A percentile compares a stretch with the other conserved stretches of the same genome.
Evolutionary conservation across 2,329 filamentous ascomycete species (phyloP).

Genomic region (Aureobasidium melanogenum): DNA sequence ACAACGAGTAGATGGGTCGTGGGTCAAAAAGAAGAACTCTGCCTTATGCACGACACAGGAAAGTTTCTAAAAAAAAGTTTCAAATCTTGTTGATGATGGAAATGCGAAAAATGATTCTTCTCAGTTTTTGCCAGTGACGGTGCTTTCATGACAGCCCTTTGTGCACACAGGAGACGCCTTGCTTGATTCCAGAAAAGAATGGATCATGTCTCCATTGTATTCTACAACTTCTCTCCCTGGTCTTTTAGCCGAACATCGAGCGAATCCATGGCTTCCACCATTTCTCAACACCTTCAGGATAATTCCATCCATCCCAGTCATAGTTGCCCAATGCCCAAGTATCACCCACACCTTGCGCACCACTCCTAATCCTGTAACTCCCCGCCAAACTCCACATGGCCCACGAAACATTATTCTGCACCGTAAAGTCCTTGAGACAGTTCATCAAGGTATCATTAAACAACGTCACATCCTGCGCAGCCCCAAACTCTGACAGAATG

Average conservation of each 20-base stretch:
- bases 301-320: constrained; percentile 41
- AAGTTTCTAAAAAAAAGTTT: not conserved
- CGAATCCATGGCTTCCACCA: constrained; percentile 45
- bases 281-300: constrained; percentile 36
- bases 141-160: not conserved
- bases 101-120: not conserved
- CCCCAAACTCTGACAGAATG: constrained; percentile 30
- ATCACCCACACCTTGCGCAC: constrained; percentile 38
- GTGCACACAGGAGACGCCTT: not conserved
- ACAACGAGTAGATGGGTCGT: constrained; percentile 3
- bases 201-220: too few species aligned
- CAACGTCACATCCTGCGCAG: constrained; percentile 29
- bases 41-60: not conserved
- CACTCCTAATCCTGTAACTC: constrained; percentile 38
- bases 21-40: not conserved
- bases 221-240: too few species aligned
- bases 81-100: not conserved
- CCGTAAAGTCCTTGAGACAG: constrained; percentile 39
- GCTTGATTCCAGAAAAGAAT: too few species aligned
- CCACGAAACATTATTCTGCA: constrained; percentile 39
- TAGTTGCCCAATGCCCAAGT: constrained; percentile 42
- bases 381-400: constrained; percentile 43
- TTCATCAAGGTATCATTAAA: constrained; percentile 39
- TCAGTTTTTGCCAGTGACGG: not conserved
- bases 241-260: constrained; percentile 24